A percentile compares a stretch with the other conserved stretches of the same genome.
Evolutionary conservation across 441 rosid species (phyloP).

Genomic region (Euphorbia celastroides): DNA sequence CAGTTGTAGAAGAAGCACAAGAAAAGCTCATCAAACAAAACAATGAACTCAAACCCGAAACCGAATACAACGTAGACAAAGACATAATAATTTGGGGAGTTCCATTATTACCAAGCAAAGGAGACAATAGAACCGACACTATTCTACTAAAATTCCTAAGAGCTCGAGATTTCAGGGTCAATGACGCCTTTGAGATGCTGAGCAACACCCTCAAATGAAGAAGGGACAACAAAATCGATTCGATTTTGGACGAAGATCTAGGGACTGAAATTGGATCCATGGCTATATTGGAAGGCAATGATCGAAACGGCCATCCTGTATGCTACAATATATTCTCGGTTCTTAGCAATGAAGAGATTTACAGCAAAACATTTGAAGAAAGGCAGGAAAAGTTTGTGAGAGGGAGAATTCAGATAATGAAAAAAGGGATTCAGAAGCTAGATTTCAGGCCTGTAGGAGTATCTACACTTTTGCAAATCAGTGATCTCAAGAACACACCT

Average conservation of each 20-base stretch:
- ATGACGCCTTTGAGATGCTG: constrained; percentile 48
- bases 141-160: constrained; percentile 40
- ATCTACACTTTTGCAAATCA: constrained; percentile 35
- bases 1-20: constrained; percentile 1
- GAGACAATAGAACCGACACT: constrained; percentile 32
- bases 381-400: constrained; percentile 29
- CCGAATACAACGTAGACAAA: constrained; percentile 9
- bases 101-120: constrained; percentile 39
- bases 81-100: constrained; percentile 44
- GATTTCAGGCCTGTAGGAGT: constrained; percentile 38
- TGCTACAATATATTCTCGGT: constrained; percentile 45
- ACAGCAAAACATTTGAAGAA: constrained; percentile 32
- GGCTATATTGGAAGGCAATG: constrained; percentile 33
- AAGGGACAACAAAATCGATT: constrained; percentile 35
- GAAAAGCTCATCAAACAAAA: background rate
- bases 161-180: constrained; percentile 41
- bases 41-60: background rate
- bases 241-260: constrained; percentile 32
- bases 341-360: constrained; percentile 24
- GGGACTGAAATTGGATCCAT: constrained; percentile 24
- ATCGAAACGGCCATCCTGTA: constrained; percentile 43
- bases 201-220: constrained; percentile 44
- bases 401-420: constrained; percentile 46
- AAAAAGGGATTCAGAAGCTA: constrained; percentile 33
- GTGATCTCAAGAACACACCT: constrained; percentile 44